phyloP scores from a whole-genome alignment of 2,329 filamentous ascomycete genomes.

The Metarhizium album region DNA sequence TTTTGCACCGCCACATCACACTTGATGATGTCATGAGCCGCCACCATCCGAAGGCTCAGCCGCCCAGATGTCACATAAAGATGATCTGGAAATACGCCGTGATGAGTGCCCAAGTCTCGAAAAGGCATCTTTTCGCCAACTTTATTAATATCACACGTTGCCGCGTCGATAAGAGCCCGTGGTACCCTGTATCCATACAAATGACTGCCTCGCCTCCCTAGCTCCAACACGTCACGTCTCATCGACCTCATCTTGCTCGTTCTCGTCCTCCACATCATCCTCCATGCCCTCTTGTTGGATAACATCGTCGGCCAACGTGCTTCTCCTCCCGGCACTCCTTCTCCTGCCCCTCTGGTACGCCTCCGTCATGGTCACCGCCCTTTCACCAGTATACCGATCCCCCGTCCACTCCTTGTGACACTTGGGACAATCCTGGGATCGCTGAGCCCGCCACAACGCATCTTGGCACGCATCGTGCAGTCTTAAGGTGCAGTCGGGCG shows the following conservation, averaged over 20 bases:
- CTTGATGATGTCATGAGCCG: conserved; percentile 21
- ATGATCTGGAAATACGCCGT: no score
- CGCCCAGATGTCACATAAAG: no score
- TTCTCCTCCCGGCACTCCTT: conserved; percentile 22
- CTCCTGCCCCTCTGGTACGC: conserved; percentile 35
- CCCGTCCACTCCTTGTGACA: conserved; percentile 43
- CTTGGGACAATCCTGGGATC: conserved; percentile 52
- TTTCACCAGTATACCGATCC: conserved; percentile 42
- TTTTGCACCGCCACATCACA: conserved; percentile 19
- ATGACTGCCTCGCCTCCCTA: no score
- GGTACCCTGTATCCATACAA: no score
- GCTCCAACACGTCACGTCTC: not conserved
- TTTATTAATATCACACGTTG: no score
- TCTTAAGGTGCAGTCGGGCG: conserved; percentile 55
- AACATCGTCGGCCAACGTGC: conserved; percentile 23
- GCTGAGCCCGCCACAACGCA: conserved; percentile 59
- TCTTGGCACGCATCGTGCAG: conserved; percentile 69
- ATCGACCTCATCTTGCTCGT: not conserved
- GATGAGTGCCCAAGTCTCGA: no score
- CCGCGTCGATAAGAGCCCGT: no score
- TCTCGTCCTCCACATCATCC: conserved; percentile 6
- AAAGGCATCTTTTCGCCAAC: no score
- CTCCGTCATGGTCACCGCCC: conserved; percentile 43
- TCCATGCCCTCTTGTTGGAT: conserved; percentile 16
- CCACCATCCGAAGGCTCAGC: not conserved